Percentiles rank a stretch among this genome's conserved stretches.
phyloP scores from a whole-genome alignment of 495 filamentous ascomycete genomes.

The Letharia lupina region DNA sequence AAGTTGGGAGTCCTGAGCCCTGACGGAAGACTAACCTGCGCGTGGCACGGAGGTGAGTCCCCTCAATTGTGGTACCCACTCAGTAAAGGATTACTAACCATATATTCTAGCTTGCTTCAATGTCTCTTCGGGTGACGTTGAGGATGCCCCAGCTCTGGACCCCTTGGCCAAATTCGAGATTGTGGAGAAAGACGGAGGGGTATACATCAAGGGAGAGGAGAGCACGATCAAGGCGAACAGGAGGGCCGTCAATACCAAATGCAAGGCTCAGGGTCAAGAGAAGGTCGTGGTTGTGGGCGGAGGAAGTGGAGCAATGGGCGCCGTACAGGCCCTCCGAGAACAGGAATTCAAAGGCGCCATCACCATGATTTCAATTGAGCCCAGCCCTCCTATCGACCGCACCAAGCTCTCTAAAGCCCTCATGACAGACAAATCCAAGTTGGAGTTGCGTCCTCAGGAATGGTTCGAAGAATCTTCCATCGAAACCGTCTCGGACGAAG shows the following conservation, averaged over 20 bases:
- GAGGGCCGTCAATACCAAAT: conserved; percentile 64
- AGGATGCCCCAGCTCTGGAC: conserved; percentile 86
- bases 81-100: conserved; percentile 2
- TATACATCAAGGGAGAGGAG: conserved; percentile 80
- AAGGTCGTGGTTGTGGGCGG: conserved; percentile 84
- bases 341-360: conserved; percentile 73
- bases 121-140: conserved; percentile 79
- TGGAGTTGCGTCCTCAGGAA: conserved; percentile 60
- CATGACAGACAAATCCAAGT: conserved; percentile 69
- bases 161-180: conserved; percentile 72
- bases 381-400: conserved; percentile 79
- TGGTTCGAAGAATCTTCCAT: conserved; percentile 74
- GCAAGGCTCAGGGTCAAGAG: conserved; percentile 52
- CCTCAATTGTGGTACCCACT: neutral
- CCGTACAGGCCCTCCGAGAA: conserved; percentile 71
- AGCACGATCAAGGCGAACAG: conserved; percentile 66
- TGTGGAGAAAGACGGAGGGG: conserved; percentile 64
- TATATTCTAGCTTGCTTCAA: conserved; percentile 69
- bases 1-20: conserved; percentile 72
- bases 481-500: conserved; percentile 64
- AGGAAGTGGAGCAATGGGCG: conserved; percentile 73
- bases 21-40: conserved; percentile 79
- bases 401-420: conserved; percentile 94
- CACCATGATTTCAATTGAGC: conserved; percentile 77
- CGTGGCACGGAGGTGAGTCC: conserved; percentile 82